These are phyloP conservation scores for Teunomyces lycoperdinae DNA, from an alignment of 805 yeast genomes.

Conservation along the genomic window DNA sequence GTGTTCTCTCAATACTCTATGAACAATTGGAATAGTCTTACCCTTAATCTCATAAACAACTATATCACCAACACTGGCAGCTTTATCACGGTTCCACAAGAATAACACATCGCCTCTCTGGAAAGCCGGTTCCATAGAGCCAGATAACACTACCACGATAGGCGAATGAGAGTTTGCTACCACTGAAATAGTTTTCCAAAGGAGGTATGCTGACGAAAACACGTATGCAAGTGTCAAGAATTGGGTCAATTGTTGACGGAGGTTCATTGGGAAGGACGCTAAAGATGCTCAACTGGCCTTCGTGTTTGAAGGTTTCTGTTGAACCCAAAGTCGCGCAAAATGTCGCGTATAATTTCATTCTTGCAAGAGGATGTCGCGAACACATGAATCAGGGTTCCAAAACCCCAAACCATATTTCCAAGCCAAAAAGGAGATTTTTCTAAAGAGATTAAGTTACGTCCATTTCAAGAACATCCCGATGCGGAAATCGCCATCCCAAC, in stretches of 20 bases:
- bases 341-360: background rate
- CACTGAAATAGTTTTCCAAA: slow-evolving; percentile 82
- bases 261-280: slow-evolving; percentile 41
- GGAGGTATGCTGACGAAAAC: slow-evolving; percentile 83
- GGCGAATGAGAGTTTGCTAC: slow-evolving; percentile 86
- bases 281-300: background rate
- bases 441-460: too few species aligned
- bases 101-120: slow-evolving; percentile 94
- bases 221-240: slow-evolving; percentile 73
- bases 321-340: background rate
- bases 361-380: background rate
- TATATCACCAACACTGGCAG: slow-evolving; percentile 79
- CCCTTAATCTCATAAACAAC: slow-evolving; percentile 86
- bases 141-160: slow-evolving; percentile 92
- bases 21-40: slow-evolving; percentile 91
- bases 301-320: background rate
- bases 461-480: too few species aligned
- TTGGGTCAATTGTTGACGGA: slow-evolving; percentile 62
- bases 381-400: too few species aligned
- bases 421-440: too few species aligned
- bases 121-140: slow-evolving; percentile 99
- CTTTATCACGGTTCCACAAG: slow-evolving; percentile 78
- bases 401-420: background rate
- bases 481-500: too few species aligned
- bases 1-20: slow-evolving; percentile 88